Evolutionary conservation across 495 filamentous ascomycete species (phyloP).

Genomic region (Penicillium antarcticum): DNA sequence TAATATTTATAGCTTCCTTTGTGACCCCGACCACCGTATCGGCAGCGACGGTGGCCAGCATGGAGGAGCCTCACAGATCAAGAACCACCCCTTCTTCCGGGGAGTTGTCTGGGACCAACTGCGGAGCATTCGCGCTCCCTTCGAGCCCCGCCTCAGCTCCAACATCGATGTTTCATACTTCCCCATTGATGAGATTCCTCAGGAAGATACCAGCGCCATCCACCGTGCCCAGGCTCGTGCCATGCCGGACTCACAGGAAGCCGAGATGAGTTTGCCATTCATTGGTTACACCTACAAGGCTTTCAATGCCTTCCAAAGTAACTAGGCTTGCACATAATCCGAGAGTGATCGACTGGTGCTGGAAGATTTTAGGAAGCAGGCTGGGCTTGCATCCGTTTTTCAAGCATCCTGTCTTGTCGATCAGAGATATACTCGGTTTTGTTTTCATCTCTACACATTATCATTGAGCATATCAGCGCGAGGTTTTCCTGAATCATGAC

Average conservation of each 20-base stretch:
- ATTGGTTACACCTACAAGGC: slow-evolving; percentile 99
- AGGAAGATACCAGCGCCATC: slow-evolving; percentile 75
- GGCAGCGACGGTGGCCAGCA: slow-evolving; percentile 61
- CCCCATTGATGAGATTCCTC: slow-evolving; percentile 95
- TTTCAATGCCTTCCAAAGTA: slow-evolving; percentile 74
- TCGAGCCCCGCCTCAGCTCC: slow-evolving; percentile 86
- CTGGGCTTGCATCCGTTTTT: slow-evolving; percentile 38
- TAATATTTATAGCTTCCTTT: slow-evolving; percentile 70
- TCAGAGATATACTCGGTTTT: slow-evolving; percentile 10
- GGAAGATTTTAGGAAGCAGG: slow-evolving; percentile 20
- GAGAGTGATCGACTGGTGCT: slow-evolving; percentile 6
- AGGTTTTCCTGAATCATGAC: slow-evolving; percentile 35
- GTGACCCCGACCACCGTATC: slow-evolving; percentile 85
- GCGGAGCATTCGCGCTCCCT: slow-evolving; percentile 88
- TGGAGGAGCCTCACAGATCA: slow-evolving; percentile 83
- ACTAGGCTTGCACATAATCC: slow-evolving; percentile 13
- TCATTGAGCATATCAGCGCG: slow-evolving; percentile 44
- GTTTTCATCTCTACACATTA: slow-evolving; percentile 21
- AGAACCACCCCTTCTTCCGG: slow-evolving; percentile 90
- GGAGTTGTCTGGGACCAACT: slow-evolving; percentile 91
- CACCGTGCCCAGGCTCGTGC: slow-evolving; percentile 64
- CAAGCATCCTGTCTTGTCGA: slow-evolving; percentile 1
- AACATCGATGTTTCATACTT: slow-evolving; percentile 98
- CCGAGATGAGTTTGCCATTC: slow-evolving; percentile 92
- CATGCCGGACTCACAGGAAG: slow-evolving; percentile 59